phyloP scores from a whole-genome alignment of 345 rosid species.

The Eucalyptus urophylla region DNA sequence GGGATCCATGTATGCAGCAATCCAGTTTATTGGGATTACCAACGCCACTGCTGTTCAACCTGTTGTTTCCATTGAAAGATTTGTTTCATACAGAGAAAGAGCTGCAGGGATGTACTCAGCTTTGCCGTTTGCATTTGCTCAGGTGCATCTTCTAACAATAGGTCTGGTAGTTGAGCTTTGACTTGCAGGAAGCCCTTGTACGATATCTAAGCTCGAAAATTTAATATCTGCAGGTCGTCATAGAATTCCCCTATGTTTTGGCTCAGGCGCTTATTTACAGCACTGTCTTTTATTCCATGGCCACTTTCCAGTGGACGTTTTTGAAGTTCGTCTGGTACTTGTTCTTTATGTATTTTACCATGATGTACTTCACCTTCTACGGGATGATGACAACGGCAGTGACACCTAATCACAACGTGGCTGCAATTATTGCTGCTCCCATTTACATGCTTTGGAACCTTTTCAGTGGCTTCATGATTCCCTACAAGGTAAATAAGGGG shows the following conservation, averaged over 20 bases:
- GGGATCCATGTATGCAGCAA: conserved; percentile 94
- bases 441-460: conserved; percentile 99
- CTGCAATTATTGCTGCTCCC: conserved; percentile 83
- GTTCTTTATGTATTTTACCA: conserved; percentile 85
- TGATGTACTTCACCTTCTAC: conserved; percentile 86
- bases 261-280: conserved; percentile 66
- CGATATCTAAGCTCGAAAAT: neutral
- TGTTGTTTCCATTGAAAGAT: conserved; percentile 89
- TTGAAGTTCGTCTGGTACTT: conserved; percentile 83
- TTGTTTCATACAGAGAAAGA: conserved; percentile 89
- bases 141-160: conserved; percentile 25
- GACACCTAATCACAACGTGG: conserved; percentile 95
- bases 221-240: conserved; percentile 41
- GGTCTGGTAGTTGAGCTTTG: neutral
- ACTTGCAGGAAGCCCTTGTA: neutral
- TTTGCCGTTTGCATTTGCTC: conserved; percentile 86
- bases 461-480: conserved; percentile 95
- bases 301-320: conserved; percentile 73
- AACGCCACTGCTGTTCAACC: conserved; percentile 97
- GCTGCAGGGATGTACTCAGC: conserved; percentile 98
- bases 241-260: conserved; percentile 90
- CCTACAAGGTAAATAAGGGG: conserved; percentile 55
- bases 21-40: conserved; percentile 82
- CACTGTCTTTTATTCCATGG: conserved; percentile 85
- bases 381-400: conserved; percentile 99